Conservation (phyloP, 257 asterid species). For the Fraxinus pennsylvanica region DNA sequence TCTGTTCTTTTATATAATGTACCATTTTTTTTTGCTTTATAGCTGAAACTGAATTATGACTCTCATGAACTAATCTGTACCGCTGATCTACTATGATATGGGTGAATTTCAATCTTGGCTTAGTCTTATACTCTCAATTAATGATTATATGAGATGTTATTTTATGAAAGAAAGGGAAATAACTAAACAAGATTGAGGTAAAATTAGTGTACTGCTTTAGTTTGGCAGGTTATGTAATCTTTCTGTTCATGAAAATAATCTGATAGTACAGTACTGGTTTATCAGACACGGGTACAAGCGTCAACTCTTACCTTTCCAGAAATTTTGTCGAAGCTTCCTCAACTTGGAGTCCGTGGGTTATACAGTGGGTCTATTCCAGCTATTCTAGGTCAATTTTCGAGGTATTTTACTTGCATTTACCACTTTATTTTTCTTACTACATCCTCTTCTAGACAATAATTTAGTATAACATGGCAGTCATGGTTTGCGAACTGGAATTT, state of each 20-base stretch:
- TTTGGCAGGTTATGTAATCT: slow-evolving; percentile 31
- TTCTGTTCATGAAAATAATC: slow-evolving; percentile 31
- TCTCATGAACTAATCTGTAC: not conserved
- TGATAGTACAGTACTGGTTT: slow-evolving; percentile 38
- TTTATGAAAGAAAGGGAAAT: not conserved
- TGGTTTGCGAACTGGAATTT: slow-evolving; percentile 94
- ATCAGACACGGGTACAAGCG: slow-evolving; percentile 95
- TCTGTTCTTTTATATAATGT: not conserved
- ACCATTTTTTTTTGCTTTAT: not conserved
- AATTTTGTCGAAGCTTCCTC: slow-evolving; percentile 82
- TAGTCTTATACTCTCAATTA: not conserved
- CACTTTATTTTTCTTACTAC: slow-evolving; percentile 3
- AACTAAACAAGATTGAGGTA: slow-evolving; percentile 21
- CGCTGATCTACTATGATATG: not conserved
- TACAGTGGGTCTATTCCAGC: slow-evolving; percentile 98
- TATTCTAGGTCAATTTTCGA: slow-evolving; percentile 91
- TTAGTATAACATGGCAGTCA: slow-evolving; percentile 54
- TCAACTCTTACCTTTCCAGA: slow-evolving; percentile 86
- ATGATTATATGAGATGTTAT: not conserved
- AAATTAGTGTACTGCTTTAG: slow-evolving; percentile 19
- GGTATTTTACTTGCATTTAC: slow-evolving; percentile 41
- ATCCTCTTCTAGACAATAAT: slow-evolving; percentile 8
- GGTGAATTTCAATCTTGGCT: not conserved
- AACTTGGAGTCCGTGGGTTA: slow-evolving; percentile 77
- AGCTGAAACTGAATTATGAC: not conserved